Evolutionary conservation across 2,329 filamentous ascomycete genomes (phyloP), one percentile per base, ranked within the genome.

Genomic region (Metarhizium humberi): DNA sequence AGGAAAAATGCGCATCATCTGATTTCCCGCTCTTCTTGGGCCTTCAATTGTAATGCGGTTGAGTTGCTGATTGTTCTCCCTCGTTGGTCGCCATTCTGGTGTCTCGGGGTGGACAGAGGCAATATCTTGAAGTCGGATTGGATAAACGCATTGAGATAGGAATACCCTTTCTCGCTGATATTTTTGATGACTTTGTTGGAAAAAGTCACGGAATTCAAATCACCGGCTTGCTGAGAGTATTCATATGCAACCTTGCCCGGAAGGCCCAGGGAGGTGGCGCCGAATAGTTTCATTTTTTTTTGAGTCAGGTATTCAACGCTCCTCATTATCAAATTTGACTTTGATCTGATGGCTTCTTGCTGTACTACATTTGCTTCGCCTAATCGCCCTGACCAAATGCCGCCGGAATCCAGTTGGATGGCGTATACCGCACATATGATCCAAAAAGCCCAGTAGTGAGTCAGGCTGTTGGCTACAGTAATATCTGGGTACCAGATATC

Each of bases 251-350:
- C 52, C 8, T 59, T 59, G 1, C 71, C 54, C 0, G 71, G 70
- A 6, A 73, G 64, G 0, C 63, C 52, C 0, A 67, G 60, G 0
- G 72, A 73, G 0, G 68, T 67, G 3, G 67, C 66, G 0, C 73
- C 72, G 54, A 67, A 74, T 0, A 75, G 58, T 18, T 65, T 69
- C 67, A 74, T 71, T 20, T 70, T 64, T 18, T 72, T 69, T 55
- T 68, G 67, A 16, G 72, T 57, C 7, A 73, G 55, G 55, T 72
- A 75, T 6, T 68, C 64, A 47, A 69, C 68, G 45, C 70, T 71
- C 30, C 63, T 59, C 45, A 66, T 67, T 14, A 71, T 46, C 6
- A 25, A 25, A 13, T 25, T 8, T 7, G 18, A 6, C 43, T 25
- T 46, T 6, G 43, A 14, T 13, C n/a, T 20, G n/a, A 46, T 46